Percentiles rank a stretch among this genome's conserved stretches.
These are phyloP conservation scores for Sclerotinia nivalis DNA, from an alignment of 2,329 filamentous ascomycete species.

Conservation along the genomic window DNA sequence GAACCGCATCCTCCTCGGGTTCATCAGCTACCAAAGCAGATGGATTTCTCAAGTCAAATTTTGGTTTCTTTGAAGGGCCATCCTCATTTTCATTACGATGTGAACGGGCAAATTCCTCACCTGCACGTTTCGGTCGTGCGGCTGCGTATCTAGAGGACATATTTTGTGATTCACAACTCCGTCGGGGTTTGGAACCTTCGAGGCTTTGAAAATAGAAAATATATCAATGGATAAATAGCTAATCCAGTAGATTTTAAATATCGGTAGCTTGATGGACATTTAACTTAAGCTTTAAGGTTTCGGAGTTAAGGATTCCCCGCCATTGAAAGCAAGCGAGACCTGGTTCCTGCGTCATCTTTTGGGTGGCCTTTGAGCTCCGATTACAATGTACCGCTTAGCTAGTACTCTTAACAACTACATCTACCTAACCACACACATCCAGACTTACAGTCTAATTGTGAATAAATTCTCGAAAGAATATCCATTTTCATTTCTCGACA, in stretches of 20 bases:
- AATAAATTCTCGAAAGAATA: neutral
- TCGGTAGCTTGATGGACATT: neutral
- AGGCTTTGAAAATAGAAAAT: neutral
- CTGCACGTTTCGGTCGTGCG: constrained; percentile 78
- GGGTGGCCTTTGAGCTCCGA: constrained; percentile 3
- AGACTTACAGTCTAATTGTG: neutral
- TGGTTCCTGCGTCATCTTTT: constrained; percentile 26
- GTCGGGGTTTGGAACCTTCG: neutral
- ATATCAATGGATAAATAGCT: neutral
- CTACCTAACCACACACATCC: neutral
- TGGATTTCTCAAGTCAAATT: constrained; percentile 93
- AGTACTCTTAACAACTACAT: neutral
- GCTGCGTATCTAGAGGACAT: constrained; percentile 58
- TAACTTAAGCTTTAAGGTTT: constrained; percentile 11
- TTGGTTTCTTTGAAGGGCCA: constrained; percentile 69
- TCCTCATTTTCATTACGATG: constrained; percentile 60
- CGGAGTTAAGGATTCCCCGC: constrained; percentile 21
- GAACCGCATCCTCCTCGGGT: constrained; percentile 70
- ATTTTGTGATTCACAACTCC: constrained; percentile 44
- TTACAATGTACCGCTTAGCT: too few species aligned
- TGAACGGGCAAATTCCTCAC: constrained; percentile 76
- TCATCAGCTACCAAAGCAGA: constrained; percentile 85
- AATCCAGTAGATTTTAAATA: neutral
- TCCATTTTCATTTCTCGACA: neutral
- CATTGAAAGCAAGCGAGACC: constrained; percentile 14